Percentiles rank a stretch among this genome's conserved stretches.
Conservation (phyloP, 331 rosid species). For the Rhamnella rubrinervis region DNA sequence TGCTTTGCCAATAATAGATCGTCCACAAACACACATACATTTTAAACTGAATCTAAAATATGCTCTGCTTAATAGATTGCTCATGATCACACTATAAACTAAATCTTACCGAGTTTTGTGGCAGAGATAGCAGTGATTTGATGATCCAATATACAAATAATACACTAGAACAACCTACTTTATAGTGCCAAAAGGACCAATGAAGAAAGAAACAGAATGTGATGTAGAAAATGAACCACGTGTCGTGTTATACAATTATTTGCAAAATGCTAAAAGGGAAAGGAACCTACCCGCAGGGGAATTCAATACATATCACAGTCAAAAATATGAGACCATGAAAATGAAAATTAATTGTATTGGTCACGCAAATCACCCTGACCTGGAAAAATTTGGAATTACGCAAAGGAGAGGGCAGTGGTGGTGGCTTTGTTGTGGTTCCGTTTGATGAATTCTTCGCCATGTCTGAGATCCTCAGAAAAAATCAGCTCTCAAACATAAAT, state of each 20-base stretch:
- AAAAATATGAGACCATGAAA: slow-evolving; percentile 2
- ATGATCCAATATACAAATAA: slow-evolving; percentile 12
- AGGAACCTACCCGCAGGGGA: slow-evolving; percentile 8
- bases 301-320: slow-evolving; percentile 11
- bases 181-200: neutral
- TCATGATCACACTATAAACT: too few relatives aligned
- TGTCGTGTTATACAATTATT: neutral
- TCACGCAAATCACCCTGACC: slow-evolving; percentile 31
- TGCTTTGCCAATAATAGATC: too few relatives aligned
- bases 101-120: neutral
- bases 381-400: slow-evolving; percentile 77
- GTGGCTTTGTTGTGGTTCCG: slow-evolving; percentile 53
- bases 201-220: neutral
- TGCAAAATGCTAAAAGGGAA: slow-evolving; percentile 9
- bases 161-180: neutral
- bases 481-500: slow-evolving; percentile 6
- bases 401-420: slow-evolving; percentile 82
- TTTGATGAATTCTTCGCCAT: slow-evolving; percentile 56
- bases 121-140: neutral
- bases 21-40: too few relatives aligned
- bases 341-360: neutral
- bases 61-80: too few relatives aligned
- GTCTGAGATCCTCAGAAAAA: slow-evolving; percentile 27
- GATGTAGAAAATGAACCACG: neutral
- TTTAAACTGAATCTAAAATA: too few relatives aligned